These are phyloP conservation scores for Berkeleyomyces rouxiae DNA, from an alignment of 2,329 filamentous ascomycete genomes.

Conservation along the genomic window DNA sequence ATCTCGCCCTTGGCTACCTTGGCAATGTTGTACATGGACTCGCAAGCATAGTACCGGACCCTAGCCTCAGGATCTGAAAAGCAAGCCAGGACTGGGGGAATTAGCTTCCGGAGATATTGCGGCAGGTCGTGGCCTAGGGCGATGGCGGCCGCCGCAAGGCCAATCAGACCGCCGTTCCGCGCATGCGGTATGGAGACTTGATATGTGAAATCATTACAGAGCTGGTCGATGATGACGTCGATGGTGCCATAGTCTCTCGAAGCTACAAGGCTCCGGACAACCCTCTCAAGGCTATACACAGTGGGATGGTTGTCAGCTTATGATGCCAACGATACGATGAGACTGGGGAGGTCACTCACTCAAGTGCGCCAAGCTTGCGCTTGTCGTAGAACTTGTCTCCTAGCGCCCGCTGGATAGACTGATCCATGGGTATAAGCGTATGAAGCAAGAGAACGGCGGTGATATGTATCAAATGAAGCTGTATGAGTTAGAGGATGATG, in stretches of 20 bases:
- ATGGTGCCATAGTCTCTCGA: slow-evolving; percentile 66
- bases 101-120: slow-evolving; percentile 80
- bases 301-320: background rate
- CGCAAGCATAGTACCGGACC: slow-evolving; percentile 94
- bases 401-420: slow-evolving; percentile 72
- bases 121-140: slow-evolving; percentile 83
- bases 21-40: slow-evolving; percentile 99
- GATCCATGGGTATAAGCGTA: slow-evolving; percentile 48
- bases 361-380: slow-evolving; percentile 86
- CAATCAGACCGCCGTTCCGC: slow-evolving; percentile 88
- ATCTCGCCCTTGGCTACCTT: slow-evolving; percentile 98
- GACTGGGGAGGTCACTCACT: slow-evolving; percentile 43
- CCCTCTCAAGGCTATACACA: slow-evolving; percentile 59
- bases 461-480: background rate
- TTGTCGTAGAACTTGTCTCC: slow-evolving; percentile 99
- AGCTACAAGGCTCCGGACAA: slow-evolving; percentile 69
- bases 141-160: slow-evolving; percentile 86
- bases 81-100: slow-evolving; percentile 89
- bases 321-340: background rate
- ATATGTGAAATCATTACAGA: slow-evolving; percentile 95
- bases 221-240: slow-evolving; percentile 77
- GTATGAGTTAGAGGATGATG: background rate
- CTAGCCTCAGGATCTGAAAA: slow-evolving; percentile 96
- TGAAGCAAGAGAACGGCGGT: background rate
- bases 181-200: slow-evolving; percentile 94